These are phyloP conservation scores for Chenopodium quinoa DNA, from an alignment of 148 eudicot species.

Conservation along the genomic window DNA sequence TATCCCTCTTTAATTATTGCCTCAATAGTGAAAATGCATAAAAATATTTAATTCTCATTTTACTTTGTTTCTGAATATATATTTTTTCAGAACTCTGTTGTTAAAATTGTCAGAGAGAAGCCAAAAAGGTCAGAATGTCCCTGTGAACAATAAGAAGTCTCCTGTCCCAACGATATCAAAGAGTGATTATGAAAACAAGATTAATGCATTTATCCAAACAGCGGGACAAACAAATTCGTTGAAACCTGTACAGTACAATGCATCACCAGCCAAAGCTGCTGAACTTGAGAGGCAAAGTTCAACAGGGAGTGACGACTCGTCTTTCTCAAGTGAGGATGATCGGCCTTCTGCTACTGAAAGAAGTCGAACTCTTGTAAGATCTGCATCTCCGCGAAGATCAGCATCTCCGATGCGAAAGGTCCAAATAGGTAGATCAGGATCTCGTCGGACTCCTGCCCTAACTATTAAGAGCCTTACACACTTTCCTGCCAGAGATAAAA, in stretches of 20 bases:
- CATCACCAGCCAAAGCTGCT: constrained; percentile 91
- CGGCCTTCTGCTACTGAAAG: constrained; percentile 69
- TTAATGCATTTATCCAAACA: constrained; percentile 29
- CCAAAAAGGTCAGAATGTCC: constrained; percentile 29
- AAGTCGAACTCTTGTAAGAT: constrained; percentile 68
- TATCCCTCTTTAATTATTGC: neutral
- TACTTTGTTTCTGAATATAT: neutral
- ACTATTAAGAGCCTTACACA: constrained; percentile 71
- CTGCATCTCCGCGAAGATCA: constrained; percentile 93
- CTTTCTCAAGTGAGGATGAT: constrained; percentile 71
- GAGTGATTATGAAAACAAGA: constrained; percentile 31
- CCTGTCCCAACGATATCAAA: constrained; percentile 28
- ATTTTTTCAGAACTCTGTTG: constrained; percentile 54
- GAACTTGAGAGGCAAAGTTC: constrained; percentile 70
- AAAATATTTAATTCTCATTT: neutral
- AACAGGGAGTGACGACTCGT: constrained; percentile 61
- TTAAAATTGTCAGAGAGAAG: constrained; percentile 47
- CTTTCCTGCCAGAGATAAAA: constrained; percentile 67
- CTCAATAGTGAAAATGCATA: neutral
- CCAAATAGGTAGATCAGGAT: constrained; percentile 88
- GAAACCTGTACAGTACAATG: constrained; percentile 60
- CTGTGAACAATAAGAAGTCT: constrained; percentile 27
- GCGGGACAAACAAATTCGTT: constrained; percentile 28
- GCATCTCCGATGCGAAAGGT: constrained; percentile 97
- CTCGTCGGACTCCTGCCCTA: constrained; percentile 73